phyloP scores from a whole-genome alignment of 495 filamentous ascomycete species.

The Penicillium antarcticum region DNA sequence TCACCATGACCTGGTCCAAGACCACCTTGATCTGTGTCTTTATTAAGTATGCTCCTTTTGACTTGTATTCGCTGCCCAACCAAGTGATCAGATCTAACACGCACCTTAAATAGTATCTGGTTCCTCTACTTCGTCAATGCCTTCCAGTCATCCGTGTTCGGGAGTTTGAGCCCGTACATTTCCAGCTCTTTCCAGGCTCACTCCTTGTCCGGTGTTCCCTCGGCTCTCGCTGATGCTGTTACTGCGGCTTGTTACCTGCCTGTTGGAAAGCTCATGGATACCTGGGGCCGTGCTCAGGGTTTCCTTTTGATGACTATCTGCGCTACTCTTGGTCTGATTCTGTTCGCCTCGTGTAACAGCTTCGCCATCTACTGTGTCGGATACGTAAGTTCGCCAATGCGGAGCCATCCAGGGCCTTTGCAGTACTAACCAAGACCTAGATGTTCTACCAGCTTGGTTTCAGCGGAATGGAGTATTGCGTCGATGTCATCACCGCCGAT shows the following conservation, averaged over 20 bases:
- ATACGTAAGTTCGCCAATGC: not conserved
- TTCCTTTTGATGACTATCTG: slow-evolving; percentile 40
- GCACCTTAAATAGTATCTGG: slow-evolving; percentile 20
- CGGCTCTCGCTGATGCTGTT: slow-evolving; percentile 37
- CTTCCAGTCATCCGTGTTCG: slow-evolving; percentile 19
- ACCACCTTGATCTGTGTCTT: slow-evolving; percentile 26
- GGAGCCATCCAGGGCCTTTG: not conserved
- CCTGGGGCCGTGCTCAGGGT: slow-evolving; percentile 53
- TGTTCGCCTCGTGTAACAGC: slow-evolving; percentile 44
- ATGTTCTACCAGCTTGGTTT: slow-evolving; percentile 46
- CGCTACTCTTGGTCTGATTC: slow-evolving; percentile 34
- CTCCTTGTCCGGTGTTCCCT: slow-evolving; percentile 24
- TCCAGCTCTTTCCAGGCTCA: slow-evolving; percentile 26
- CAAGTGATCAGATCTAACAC: not conserved
- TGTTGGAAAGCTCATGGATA: slow-evolving; percentile 61
- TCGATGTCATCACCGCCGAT: slow-evolving; percentile 56
- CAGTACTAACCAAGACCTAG: slow-evolving; percentile 4
- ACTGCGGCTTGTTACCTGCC: slow-evolving; percentile 58
- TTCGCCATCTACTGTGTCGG: slow-evolving; percentile 43
- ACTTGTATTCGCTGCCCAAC: not conserved
- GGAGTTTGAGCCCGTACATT: slow-evolving; percentile 19
- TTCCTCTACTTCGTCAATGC: slow-evolving; percentile 16
- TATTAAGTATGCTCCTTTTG: slow-evolving; percentile 17
- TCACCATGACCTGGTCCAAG: slow-evolving; percentile 27
- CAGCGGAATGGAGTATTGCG: slow-evolving; percentile 47